Conservation (phyloP, 768 basidiomycete species). For the Infundibulicybe gibba region DNA sequence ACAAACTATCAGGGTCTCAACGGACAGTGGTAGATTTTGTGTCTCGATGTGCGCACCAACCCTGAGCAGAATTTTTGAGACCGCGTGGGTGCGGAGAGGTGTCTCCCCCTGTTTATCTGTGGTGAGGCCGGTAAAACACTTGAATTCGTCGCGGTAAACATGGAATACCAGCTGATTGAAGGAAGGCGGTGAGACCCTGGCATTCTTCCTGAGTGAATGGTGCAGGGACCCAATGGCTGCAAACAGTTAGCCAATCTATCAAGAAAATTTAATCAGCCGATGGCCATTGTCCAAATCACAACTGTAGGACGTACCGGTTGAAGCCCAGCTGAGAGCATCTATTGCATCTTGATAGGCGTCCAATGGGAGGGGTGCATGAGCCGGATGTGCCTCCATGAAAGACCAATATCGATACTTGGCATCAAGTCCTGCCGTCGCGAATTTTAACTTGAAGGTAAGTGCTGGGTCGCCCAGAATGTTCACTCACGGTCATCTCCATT, state of each 20-base stretch:
- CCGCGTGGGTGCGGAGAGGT: conserved; percentile 56
- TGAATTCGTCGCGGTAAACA: background rate
- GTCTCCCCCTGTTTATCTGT: conserved; percentile 39
- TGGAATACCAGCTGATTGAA: conserved; percentile 36
- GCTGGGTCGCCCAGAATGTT: background rate
- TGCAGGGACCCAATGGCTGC: conserved; percentile 47
- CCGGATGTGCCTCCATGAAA: conserved; percentile 25
- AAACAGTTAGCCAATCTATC: conserved; percentile 68
- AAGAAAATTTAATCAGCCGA: background rate
- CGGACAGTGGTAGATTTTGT: no score
- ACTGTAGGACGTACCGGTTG: conserved; percentile 48
- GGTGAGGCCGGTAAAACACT: conserved; percentile 16
- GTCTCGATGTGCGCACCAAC: conserved; percentile 44
- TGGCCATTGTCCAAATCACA: no score
- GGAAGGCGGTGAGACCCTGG: conserved; percentile 62
- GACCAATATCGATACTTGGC: conserved; percentile 81
- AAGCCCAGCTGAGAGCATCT: conserved; percentile 78
- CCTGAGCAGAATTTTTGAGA: conserved; percentile 66
- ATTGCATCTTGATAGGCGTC: conserved; percentile 65
- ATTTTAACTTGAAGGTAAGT: background rate
- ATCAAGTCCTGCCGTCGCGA: conserved; percentile 52
- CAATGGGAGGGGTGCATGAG: conserved; percentile 55
- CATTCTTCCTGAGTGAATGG: conserved; percentile 58
- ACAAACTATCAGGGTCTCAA: no score
- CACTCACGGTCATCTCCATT: conserved; percentile 43